Percentiles rank a stretch among this genome's conserved stretches.
These are phyloP conservation scores for Ogataea trehaloabstinens DNA, from an alignment of 805 yeast species.

Conservation along the genomic window DNA sequence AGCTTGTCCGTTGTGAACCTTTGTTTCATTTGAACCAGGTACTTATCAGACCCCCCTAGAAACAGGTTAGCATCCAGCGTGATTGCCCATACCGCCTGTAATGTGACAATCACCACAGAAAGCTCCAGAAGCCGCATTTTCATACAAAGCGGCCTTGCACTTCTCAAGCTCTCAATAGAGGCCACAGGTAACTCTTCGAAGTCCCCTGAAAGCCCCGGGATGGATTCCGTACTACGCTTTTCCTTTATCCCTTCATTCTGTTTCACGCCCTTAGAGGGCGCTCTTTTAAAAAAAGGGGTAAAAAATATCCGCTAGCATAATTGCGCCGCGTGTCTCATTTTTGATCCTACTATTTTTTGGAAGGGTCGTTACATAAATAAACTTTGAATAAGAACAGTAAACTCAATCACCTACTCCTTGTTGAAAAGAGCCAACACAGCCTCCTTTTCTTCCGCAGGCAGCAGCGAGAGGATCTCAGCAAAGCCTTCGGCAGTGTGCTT, in stretches of 20 bases:
- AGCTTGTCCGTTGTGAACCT: conserved; percentile 49
- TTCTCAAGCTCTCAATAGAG: neutral
- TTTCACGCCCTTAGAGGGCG: no score
- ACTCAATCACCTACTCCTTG: no score
- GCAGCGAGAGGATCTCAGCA: conserved; percentile 50
- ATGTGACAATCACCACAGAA: neutral
- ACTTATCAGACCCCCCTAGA: conserved; percentile 24
- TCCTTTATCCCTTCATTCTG: no score
- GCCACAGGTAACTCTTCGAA: neutral
- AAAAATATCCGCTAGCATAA: neutral
- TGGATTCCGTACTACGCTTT: neutral
- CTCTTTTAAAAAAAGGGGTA: neutral
- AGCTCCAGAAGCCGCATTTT: neutral
- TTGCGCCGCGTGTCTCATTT: neutral
- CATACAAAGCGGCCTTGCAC: neutral
- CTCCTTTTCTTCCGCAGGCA: conserved; percentile 55
- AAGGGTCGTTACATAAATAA: no score
- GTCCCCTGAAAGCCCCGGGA: neutral
- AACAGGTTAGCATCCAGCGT: conserved; percentile 3
- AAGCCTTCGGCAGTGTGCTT: conserved; percentile 55
- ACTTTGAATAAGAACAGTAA: no score
- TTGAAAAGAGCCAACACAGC: conserved; percentile 33
- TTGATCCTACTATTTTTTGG: neutral
- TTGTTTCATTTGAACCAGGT: conserved; percentile 51
- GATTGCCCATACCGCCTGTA: conserved; percentile 1